Base-by-base conservation (phyloP, 169 alveolate species). In the Plasmodium fragile region DNA sequence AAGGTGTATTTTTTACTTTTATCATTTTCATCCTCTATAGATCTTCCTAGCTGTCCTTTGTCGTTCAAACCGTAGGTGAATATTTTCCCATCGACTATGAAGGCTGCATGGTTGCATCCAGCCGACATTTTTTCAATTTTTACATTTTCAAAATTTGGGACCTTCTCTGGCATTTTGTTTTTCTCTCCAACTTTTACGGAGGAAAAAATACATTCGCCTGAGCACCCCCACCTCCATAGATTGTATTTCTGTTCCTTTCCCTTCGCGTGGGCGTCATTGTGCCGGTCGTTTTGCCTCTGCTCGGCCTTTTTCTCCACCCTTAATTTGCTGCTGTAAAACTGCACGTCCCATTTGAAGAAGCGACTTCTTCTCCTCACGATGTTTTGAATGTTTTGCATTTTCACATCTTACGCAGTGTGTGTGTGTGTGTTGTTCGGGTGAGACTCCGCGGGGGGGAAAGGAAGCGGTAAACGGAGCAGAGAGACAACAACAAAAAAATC, bases 201-300 rank as follows among this genome's bases (percentile, higher is more conserved):
- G 25, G 93, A 85, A 75, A 85, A 85, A 53, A 85, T 49, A 30
- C 93, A 36, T 73, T 85, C 93, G 79, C 93, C 84, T 13, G 93
- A 36, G 69, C 93, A 85, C 25, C 93, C 93, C 93, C 93, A 85
- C 65, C 93, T 72, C 93, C 93, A 85, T 13, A 85, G 80, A 53
- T 85, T 85, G 65, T 85, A 85, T 30, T 41, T 85, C 11, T 53
- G 49, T 53, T 85, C 59, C 59, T 49, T 11, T 22, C 59, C 59
- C 59, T 49, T 1, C 8, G 0, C n/a, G 55, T 11, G 16, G 52
- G 16, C 8, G 16, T 7, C 52, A 2, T 7, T 41, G 52, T 41
- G 52, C 16, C 16, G 6, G 2, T 45, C 55, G 72, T 85, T 73
- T 28, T 85, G 59, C 59, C 79, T 75, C 1, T 53, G 34, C 65